Evolutionary conservation across 768 basidiomycete species (phyloP), one percentile per base, ranked within the genome.

Genomic region (Termitomyces sp.): DNA sequence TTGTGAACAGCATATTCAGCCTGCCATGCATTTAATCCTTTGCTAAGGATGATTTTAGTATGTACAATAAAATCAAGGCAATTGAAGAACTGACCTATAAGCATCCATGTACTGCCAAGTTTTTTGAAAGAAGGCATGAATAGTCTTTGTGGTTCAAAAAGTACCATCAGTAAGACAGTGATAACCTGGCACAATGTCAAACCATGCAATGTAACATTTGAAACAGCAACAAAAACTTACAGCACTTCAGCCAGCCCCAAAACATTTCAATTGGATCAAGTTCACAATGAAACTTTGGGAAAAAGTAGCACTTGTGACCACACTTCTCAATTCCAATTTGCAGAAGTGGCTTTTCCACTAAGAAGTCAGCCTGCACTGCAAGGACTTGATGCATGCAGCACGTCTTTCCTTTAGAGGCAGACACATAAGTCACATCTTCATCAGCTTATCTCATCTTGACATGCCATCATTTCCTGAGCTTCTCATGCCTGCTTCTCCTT

Each of bases 291-390:
- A 44, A 51, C 22, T 51, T 51, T 18, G 22, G 36, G 2, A 39
- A 8, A 16, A 36, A 39, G 51, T 51, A 51, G 5, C 8, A 39
- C 15, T 39, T 39, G 22, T 51, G 36, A 37, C 34, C 16, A 26
- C 20, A 5, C 7, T 9, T 0, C 51, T 36, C 20, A 33, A 51
- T 51, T 3, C 55, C 33, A 13, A 53, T 29, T 28, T 66, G 61
- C 4, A 67, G 22, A 18, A 63, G 47, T 49, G 65, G 60, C 10
- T 62, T 66, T 29, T 67, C 61, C 28, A 52, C 33, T 28, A 44
- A 39, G 15, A 66, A 65, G 46, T 65, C 67, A 8, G 57, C 45
- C 16, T 46, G 45, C 9, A 7, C 4, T 18, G 26, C 45, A 28
- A 46, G 45, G 1, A 46, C 45, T 46, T 0, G 3, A 7, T 4